These are phyloP conservation scores for Suillus placidus DNA, from an alignment of 768 basidiomycete genomes.

Conservation along the genomic window DNA sequence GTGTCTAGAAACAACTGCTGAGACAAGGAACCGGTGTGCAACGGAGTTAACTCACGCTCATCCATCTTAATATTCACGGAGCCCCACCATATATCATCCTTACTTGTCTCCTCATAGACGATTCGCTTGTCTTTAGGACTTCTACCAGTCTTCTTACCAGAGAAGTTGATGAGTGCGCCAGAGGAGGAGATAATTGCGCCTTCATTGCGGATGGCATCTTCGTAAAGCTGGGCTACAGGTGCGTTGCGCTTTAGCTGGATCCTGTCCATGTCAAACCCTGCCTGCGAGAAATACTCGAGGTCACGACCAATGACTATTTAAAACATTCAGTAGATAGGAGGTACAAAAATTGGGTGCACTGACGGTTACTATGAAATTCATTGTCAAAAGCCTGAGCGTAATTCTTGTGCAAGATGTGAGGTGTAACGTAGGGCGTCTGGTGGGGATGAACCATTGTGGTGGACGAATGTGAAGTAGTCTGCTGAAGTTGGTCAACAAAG, in stretches of 20 bases:
- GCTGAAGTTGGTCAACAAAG: constrained; percentile 7
- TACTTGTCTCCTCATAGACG: constrained; percentile 94
- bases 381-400: constrained; percentile 77
- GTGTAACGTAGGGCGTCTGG: constrained; percentile 84
- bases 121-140: constrained; percentile 99
- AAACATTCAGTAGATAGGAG: constrained; percentile 15
- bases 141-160: constrained; percentile 98
- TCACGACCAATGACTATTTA: constrained; percentile 84
- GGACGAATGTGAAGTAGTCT: constrained; percentile 13
- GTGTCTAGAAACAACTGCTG: constrained; percentile 61
- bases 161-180: constrained; percentile 99
- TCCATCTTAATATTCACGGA: constrained; percentile 99
- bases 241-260: constrained; percentile 97
- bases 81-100: constrained; percentile 99
- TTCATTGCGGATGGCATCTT: constrained; percentile 98
- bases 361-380: constrained; percentile 62
- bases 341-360: constrained; percentile 28
- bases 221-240: constrained; percentile 87
- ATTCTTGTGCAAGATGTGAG: constrained; percentile 85
- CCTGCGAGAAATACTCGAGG: constrained; percentile 96
- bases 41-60: constrained; percentile 63
- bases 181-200: constrained; percentile 96
- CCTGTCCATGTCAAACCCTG: constrained; percentile 98
- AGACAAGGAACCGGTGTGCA: not conserved
- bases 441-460: constrained; percentile 65